Base-by-base conservation (phyloP, 495 filamentous ascomycete genomes). In the Tirmania nivea region DNA sequence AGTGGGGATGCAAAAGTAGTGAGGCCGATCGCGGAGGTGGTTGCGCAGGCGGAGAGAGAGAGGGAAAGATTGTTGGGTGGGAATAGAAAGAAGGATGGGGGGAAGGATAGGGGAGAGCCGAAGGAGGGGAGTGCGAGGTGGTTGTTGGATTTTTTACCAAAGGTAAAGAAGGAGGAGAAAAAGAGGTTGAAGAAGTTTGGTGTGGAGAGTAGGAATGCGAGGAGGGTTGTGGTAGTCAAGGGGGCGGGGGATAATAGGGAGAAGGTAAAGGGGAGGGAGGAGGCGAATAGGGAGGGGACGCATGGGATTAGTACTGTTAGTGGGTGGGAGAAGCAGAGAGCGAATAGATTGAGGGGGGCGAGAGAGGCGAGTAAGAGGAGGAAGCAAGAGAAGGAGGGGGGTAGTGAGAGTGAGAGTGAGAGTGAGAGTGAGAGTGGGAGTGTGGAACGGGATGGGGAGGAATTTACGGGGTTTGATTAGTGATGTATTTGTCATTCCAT, bases 21-120 rank as follows among this genome's bases (percentile, higher is more conserved):
- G 16, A 94, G 90, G 70, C 83, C 76, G 55, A 82, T 97, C 37
- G 89, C 87, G 37, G 94, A 94, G 61, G 83, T 95, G 8, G 94
- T 96, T 59, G 75, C 84, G 7, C 75, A 76, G 34, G 84, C 83
- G 59, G 84, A 94, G 69, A 83, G 79, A 67, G 69, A 74, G 56
- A 73, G 71, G 0, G 72, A 72, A 52, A 31, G 25, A 7, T 31
- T 64, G 52, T 35, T 54, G 21, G 54, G 52, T 3, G 67, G 70
- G 14, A 67, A 69, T 19, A 69, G 68, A 0, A 65, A 60, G 10
- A 57, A 62, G 3, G 75, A 71, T 51, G 64, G 66, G 4, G 70
- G 68, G 1, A 59, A 57, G 19, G 57, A 64, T 45, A 8, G 5
- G 12, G 17, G 14, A 8, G 3, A 14, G 12, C 12, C 39, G 14